Evolutionary conservation across 495 filamentous ascomycete genomes (phyloP).

Genomic region (Neurospora discreta): DNA sequence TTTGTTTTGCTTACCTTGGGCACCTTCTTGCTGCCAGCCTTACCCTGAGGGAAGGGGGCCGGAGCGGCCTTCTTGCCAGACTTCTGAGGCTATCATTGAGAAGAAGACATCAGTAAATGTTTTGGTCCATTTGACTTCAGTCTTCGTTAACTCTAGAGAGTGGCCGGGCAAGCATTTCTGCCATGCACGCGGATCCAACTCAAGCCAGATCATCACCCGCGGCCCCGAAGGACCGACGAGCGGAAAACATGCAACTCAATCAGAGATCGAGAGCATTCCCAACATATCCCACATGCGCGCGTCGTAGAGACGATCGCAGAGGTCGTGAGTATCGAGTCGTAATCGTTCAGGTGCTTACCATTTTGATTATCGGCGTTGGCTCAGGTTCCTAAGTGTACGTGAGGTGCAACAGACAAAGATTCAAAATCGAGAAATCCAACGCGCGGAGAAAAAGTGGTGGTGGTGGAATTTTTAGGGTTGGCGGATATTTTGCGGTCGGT

Average conservation of each 20-base stretch:
- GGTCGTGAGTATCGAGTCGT: constrained; percentile 9
- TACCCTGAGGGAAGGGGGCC: constrained; percentile 89
- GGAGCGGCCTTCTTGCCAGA: constrained; percentile 90
- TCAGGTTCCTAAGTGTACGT: constrained; percentile 12
- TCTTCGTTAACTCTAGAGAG: constrained; percentile 94
- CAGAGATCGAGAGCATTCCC: constrained; percentile 16
- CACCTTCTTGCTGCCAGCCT: constrained; percentile 90
- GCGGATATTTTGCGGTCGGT: constrained; percentile 15
- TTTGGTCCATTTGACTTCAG: constrained; percentile 55
- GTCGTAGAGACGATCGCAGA: constrained; percentile 6
- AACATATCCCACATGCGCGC: not conserved
- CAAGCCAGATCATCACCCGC: constrained; percentile 76
- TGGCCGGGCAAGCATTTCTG: constrained; percentile 50
- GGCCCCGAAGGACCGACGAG: constrained; percentile 35
- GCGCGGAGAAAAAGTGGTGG: constrained; percentile 15
- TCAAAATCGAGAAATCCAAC: constrained; percentile 5
- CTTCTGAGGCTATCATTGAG: constrained; percentile 99
- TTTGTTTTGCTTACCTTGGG: constrained; percentile 65
- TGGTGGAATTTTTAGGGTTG: constrained; percentile 22
- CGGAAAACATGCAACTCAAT: constrained; percentile 39
- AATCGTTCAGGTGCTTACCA: constrained; percentile 33
- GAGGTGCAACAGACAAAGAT: constrained; percentile 17
- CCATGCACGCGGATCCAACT: constrained; percentile 41
- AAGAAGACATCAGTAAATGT: constrained; percentile 90
- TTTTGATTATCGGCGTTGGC: constrained; percentile 25